Evolutionary conservation across 2,329 filamentous ascomycete species (phyloP).

Genomic region (Thelonectria blattea): DNA sequence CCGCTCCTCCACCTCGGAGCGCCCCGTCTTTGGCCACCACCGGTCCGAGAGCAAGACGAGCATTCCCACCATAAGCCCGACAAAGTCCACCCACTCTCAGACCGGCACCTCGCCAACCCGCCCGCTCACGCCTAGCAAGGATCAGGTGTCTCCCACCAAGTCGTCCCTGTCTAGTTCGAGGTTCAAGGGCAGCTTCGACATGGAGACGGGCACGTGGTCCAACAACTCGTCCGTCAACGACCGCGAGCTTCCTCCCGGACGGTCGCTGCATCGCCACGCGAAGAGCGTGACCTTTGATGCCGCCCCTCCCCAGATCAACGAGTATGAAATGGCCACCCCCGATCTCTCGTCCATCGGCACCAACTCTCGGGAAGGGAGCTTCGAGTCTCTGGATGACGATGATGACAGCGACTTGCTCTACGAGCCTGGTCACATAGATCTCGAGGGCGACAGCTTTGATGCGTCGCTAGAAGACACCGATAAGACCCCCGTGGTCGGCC

Average conservation of each 20-base stretch:
- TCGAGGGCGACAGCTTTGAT: conserved; percentile 87
- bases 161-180: conserved; percentile 79
- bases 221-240: conserved; percentile 67
- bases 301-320: conserved; percentile 91
- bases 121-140: conserved; percentile 66
- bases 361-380: conserved; percentile 91
- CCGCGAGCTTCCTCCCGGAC: conserved; percentile 66
- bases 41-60: conserved; percentile 61
- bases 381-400: conserved; percentile 81
- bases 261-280: conserved; percentile 78
- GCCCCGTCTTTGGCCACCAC: conserved; percentile 51
- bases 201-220: conserved; percentile 71
- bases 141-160: conserved; percentile 81
- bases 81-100: conserved; percentile 49
- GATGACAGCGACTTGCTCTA: conserved; percentile 66
- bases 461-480: conserved; percentile 93
- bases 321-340: conserved; percentile 97
- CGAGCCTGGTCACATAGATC: conserved; percentile 58
- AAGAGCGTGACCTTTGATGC: conserved; percentile 98
- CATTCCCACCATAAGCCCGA: conserved; percentile 63
- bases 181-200: conserved; percentile 73
- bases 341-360: conserved; percentile 92
- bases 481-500: conserved; percentile 96
- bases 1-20: conserved; percentile 54
- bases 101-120: conserved; percentile 43